Percentiles rank a stretch among this genome's conserved stretches.
phyloP scores from a whole-genome alignment of 2,329 filamentous ascomycete species.

The Talaromyces pinophilus region DNA sequence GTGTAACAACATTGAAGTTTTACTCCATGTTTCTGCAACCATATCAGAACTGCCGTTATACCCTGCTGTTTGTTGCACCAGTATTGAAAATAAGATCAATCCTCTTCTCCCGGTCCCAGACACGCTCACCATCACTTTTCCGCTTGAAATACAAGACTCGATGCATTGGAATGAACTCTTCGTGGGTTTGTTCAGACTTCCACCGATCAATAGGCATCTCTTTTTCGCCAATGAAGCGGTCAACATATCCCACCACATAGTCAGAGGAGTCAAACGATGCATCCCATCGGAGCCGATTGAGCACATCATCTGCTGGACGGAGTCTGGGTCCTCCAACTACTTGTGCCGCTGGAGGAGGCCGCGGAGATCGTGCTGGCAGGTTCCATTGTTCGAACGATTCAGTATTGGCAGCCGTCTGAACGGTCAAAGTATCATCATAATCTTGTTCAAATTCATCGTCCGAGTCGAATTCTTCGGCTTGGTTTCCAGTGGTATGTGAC shows the following conservation, averaged over 20 bases:
- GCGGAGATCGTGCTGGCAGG: not conserved
- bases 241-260: slow-evolving; percentile 56
- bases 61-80: slow-evolving; percentile 28
- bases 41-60: not conserved
- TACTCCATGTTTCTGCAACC: too few species aligned
- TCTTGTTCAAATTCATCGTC: slow-evolving; percentile 16
- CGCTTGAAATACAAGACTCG: slow-evolving; percentile 55
- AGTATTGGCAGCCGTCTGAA: not conserved
- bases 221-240: slow-evolving; percentile 54
- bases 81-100: slow-evolving; percentile 52
- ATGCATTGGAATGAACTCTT: slow-evolving; percentile 60
- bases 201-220: slow-evolving; percentile 53
- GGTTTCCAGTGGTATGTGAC: not conserved
- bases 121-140: slow-evolving; percentile 40
- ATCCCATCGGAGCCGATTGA: slow-evolving; percentile 56
- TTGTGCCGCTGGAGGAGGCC: not conserved
- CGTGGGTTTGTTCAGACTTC: slow-evolving; percentile 56
- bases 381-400: not conserved
- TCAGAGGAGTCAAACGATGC: slow-evolving; percentile 45
- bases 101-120: slow-evolving; percentile 55
- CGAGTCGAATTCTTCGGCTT: slow-evolving; percentile 8
- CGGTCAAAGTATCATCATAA: not conserved
- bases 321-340: slow-evolving; percentile 19
- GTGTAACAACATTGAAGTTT: not conserved
- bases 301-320: slow-evolving; percentile 40